Conservation (phyloP, 176 grass and related monocot genomes). For the Carex kokanica region DNA sequence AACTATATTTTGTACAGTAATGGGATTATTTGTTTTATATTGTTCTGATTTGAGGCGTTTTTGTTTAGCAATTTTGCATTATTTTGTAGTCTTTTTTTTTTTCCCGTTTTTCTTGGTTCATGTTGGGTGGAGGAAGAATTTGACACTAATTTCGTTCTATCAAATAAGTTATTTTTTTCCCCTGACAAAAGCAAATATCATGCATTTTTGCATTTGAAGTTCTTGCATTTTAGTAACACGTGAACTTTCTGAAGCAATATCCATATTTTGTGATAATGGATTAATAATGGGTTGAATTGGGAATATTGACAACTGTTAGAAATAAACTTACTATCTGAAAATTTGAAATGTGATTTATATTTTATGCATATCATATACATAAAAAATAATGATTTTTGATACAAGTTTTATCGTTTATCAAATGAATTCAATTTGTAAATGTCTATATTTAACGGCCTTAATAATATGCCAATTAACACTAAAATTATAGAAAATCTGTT, state of each 20-base stretch:
- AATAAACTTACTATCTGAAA: not conserved
- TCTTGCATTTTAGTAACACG: conserved; percentile 13
- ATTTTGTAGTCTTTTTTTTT: not conserved
- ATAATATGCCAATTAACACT: not conserved
- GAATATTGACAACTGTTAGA: not conserved
- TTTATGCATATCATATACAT: not conserved
- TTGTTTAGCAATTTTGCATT: not conserved
- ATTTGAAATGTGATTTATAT: not conserved
- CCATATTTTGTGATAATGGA: not conserved
- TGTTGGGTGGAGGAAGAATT: conserved; percentile 18
- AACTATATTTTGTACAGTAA: conserved; percentile 13
- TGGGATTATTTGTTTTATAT: not conserved
- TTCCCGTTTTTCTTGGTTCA: not conserved
- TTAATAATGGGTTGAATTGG: not conserved
- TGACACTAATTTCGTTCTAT: not conserved
- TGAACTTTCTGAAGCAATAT: too few species aligned
- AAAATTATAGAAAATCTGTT: not conserved
- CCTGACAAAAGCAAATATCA: not conserved
- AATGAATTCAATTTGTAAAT: not conserved
- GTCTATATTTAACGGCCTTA: not conserved
- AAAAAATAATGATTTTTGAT: not conserved
- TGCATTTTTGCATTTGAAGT: not conserved
- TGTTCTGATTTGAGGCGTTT: not conserved
- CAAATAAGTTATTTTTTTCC: not conserved
- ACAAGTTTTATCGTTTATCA: not conserved